Evolutionary conservation across 176 grass and related monocot genomes (phyloP).

Genomic region (Triticum monococcum): DNA sequence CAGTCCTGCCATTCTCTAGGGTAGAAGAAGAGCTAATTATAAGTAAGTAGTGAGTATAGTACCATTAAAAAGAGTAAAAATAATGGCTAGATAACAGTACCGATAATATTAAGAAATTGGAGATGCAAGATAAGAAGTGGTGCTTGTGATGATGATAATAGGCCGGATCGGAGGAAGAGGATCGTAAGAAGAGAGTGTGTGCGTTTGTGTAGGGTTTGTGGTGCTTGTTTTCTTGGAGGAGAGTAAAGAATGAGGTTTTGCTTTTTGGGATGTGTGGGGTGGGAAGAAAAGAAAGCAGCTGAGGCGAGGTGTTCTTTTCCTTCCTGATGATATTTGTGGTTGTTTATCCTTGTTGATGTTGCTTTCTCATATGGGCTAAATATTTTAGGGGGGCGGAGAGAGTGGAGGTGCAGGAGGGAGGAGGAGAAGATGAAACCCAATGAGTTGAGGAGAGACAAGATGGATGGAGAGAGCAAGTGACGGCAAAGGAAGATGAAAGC

Average conservation of each 20-base stretch:
- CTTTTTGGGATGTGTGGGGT: slow-evolving; percentile 25
- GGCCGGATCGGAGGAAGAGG: slow-evolving; percentile 24
- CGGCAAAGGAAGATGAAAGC: slow-evolving; percentile 11
- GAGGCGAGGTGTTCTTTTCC: neutral
- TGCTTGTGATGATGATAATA: slow-evolving; percentile 51
- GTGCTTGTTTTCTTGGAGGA: slow-evolving; percentile 53
- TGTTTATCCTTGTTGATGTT: slow-evolving; percentile 39
- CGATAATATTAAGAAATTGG: slow-evolving; percentile 73
- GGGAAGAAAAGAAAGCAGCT: slow-evolving; percentile 26
- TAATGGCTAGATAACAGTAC: slow-evolving; percentile 65
- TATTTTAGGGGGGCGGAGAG: neutral
- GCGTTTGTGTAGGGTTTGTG: slow-evolving; percentile 67
- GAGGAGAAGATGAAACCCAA: slow-evolving; percentile 26
- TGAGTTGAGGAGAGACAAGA: neutral
- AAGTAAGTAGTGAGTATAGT: slow-evolving; percentile 50
- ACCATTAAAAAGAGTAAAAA: slow-evolving; percentile 51
- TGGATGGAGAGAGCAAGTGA: slow-evolving; percentile 5
- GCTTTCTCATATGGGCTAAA: slow-evolving; percentile 32
- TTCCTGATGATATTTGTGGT: neutral
- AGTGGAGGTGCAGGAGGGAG: neutral
- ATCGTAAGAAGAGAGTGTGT: neutral
- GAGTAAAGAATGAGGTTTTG: slow-evolving; percentile 75
- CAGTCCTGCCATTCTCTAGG: slow-evolving; percentile 82
- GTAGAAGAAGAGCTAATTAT: slow-evolving; percentile 52
- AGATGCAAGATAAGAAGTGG: slow-evolving; percentile 42